These are phyloP conservation scores for Zygoascus sp. DNA, from an alignment of 1,139 yeast genomes.

Conservation along the genomic window DNA sequence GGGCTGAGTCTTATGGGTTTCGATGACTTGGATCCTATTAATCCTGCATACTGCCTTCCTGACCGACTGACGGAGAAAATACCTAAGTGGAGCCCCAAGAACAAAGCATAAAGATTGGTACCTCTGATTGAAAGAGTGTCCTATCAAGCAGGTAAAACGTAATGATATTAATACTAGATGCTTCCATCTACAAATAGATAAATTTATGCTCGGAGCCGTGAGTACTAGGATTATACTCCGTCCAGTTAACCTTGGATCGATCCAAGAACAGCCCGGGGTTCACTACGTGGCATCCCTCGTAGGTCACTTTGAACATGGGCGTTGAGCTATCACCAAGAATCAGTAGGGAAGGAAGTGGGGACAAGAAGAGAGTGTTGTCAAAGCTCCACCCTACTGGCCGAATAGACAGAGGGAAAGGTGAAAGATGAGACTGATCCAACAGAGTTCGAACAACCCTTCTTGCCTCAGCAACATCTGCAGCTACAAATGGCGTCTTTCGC, in stretches of 20 bases:
- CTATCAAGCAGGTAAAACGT: neutral
- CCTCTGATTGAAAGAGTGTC: too few relatives aligned
- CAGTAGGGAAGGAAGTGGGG: constrained; percentile 61
- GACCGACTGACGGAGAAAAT: constrained; percentile 34
- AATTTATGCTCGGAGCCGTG: constrained; percentile 21
- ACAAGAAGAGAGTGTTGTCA: constrained; percentile 63
- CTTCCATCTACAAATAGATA: constrained; percentile 18
- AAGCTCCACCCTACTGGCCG: constrained; percentile 67
- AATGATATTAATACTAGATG: neutral
- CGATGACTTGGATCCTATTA: constrained; percentile 54
- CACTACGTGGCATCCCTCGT: constrained; percentile 75
- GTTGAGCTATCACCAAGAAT: constrained; percentile 65
- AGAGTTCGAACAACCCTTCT: constrained; percentile 73
- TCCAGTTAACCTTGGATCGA: constrained; percentile 51
- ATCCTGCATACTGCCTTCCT: constrained; percentile 89
- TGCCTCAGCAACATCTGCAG: constrained; percentile 54
- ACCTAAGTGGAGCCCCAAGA: neutral
- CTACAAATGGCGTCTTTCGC: constrained; percentile 21
- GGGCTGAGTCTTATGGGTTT: constrained; percentile 74
- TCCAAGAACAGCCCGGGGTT: constrained; percentile 61
- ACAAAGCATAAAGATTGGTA: neutral
- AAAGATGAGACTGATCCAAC: constrained; percentile 79
- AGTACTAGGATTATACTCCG: constrained; percentile 59
- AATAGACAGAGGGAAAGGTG: constrained; percentile 63
- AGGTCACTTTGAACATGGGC: constrained; percentile 68